A percentile compares a stretch with the other conserved stretches of the same genome.
Conservation (phyloP, 129 eudicot genomes). For the Solidago caesia region DNA sequence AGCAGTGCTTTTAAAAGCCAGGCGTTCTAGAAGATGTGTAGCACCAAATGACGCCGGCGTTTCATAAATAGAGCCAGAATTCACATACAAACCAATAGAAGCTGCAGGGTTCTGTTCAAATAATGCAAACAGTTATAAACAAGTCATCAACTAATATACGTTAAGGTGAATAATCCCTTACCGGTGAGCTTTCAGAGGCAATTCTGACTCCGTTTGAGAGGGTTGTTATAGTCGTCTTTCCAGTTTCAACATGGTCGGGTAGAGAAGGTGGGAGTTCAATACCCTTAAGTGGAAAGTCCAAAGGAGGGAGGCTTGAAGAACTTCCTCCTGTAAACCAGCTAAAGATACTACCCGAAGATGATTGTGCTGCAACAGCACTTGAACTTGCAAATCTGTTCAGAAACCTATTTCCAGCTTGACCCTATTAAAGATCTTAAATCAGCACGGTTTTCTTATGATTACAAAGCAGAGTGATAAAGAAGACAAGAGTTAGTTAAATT, state of each 20-base stretch:
- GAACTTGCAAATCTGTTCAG: conserved; percentile 76
- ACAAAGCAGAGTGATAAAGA: background rate
- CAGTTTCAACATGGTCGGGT: conserved; percentile 76
- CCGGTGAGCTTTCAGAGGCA: conserved; percentile 76
- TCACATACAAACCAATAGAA: conserved; percentile 76
- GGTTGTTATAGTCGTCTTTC: conserved; percentile 71
- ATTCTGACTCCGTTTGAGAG: conserved; percentile 78
- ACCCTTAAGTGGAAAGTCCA: conserved; percentile 76
- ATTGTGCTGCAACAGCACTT: conserved; percentile 63
- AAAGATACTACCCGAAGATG: conserved; percentile 71
- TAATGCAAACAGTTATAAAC: conserved; percentile 6
- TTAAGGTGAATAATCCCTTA: conserved; percentile 32
- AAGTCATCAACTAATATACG: background rate
- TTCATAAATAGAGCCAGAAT: conserved; percentile 87
- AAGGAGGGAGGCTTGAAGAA: conserved; percentile 58
- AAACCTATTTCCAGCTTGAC: conserved; percentile 45
- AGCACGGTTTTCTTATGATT: background rate
- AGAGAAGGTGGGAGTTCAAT: conserved; percentile 59
- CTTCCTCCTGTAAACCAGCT: conserved; percentile 77
- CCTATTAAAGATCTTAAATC: conserved; percentile 36
- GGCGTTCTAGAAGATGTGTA: conserved; percentile 86
- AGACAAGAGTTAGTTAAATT: background rate
- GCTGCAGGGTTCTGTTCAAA: conserved; percentile 72
- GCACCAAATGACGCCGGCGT: conserved; percentile 63
- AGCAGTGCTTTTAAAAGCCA: conserved; percentile 89